Base-by-base conservation (phyloP, 108 stramenopile species). In the Licmophora abbreviata region DNA sequence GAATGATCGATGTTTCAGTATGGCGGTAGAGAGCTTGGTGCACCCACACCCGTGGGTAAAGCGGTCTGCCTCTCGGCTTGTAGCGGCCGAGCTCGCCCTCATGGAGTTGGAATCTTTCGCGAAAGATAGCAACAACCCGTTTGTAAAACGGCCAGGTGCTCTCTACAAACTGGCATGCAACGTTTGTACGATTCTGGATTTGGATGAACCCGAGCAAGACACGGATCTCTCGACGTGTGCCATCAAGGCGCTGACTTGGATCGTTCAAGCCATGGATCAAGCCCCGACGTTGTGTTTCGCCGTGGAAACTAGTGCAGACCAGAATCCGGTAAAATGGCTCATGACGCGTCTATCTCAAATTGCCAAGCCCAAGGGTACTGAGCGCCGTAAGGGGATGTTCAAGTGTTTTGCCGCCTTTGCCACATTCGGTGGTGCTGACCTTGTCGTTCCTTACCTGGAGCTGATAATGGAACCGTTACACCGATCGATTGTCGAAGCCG, bases 391-490 rank as follows among this genome's bases (percentile, higher is more conserved):
- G 61, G 68, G 79, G 0, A 55, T 92, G 0, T 92, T 79, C 70
- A 88, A 88, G 51, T 83, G 84, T 41, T 92, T 79, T 67, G 91
- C 84, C 22, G 81, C 91, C 2, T 66, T 92, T 46, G 58, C 68
- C 2, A 64, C 69, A 9, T 52, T 49, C 9, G 73, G 69, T 24
- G 45, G 61, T 29, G 63, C 63, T 15, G 52, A 73, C 11, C 33
- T 74, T 6, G 47, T 88, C 11, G 57, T 47, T 41, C 74, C 63
- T 10, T 68, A 85, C 54, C 37, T 92, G 53, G 81, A 79, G 46
- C 44, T 92, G 34, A 79, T 92, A 66, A 61, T 92, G 41, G 84
- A 83, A 36, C 81, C 85, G 15, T 45, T 88, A 10, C 72, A 88
- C 46, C 85, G 91, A 46, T 63, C 68, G n/a, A 69, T 70, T 8